Evolutionary conservation across 495 filamentous ascomycete species (phyloP), one percentile per base, ranked within the genome.

Genomic region (Neurospora discreta): DNA sequence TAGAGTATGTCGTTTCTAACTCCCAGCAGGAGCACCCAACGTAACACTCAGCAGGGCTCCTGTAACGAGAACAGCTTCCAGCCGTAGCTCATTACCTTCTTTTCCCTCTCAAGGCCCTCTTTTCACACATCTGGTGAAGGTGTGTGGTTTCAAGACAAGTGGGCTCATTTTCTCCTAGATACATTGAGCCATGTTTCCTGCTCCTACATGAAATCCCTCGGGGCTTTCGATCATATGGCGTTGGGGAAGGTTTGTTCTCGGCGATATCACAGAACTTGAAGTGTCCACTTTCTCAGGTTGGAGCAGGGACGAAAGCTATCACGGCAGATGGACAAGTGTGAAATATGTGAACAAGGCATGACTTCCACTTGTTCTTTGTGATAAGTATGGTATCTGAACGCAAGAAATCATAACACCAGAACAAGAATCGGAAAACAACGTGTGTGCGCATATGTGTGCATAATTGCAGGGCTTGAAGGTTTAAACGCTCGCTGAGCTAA

Each of bases 401-500:
- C 8, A 39, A 39, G 8, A 39, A 10, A 39, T 2, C 8, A 3
- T 2, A 9, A 39, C 9, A 9, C 9, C 7, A 0, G 38, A 10
- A 39, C 38, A 39, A 39, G 38, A 39, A 9, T 39, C 8, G 38
- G 58, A 26, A 71, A 65, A 71, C 8, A 39, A 39, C 7, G 78
- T 80, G 80, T 4, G n/a, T 44, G n/a, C n/a, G n/a, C n/a, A 18
- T 20, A 4, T 79, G 80, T 4, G 9, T 44, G 18, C n/a, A n/a
- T n/a, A n/a, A n/a, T 9, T 44, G 42, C n/a, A 8, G 9, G 9
- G 72, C 78, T 76, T 81, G 33, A 36, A 5, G 16, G 68, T 77
- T 81, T 77, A 70, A 70, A 81, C 81, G 75, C 75, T 82, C 79
- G 67, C 80, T 82, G 38, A 30, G 73, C 9, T 0, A 39, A 39